Evolutionary conservation across 306 rosid species (phyloP), one percentile per base, ranked within the genome.

Genomic region (Fragaria vesca): DNA sequence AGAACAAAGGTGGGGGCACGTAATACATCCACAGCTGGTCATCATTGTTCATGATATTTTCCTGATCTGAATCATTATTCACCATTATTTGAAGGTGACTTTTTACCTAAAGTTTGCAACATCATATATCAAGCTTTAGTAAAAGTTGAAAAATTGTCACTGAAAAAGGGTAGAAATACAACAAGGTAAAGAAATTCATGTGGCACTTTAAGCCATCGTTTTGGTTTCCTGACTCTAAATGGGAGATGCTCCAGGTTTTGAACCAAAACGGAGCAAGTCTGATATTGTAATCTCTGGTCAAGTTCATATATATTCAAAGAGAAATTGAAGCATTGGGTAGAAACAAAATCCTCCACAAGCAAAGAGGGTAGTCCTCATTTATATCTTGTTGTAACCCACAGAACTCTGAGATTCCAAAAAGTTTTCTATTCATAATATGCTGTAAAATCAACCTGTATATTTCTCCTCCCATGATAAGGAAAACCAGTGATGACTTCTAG

Each of bases 401-500:
- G 26, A 66, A 36, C 12, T 8, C 26, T 34, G 47, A 4, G 48
- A 66, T 17, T 36, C 47, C 15, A 40, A 66, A 36, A 66, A 9
- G 71, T 4, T 20, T 66, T 38, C 15, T 66, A 18, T 66, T 20
- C 15, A 66, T 75, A 30, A 45, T 42, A 45, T 28, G 32, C 78
- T 28, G 58, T 43, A 61, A 30, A 45, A 61, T 11, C 12, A 75
- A 28, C 60, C 15, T 1, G 68, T 74, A 61, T 74, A 46, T 52
- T 34, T 52, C 66, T 75, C 79, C 72, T 42, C 80, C 70, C 80
- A 76, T 17, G 51, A 3, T 43, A 30, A 69, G 46, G 18, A 28
- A 38, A 72, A 74, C 36, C 28, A 63, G 73, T 43, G 62, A 79
- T 46, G 76, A 80, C 69, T 76, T 76, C 78, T 74, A 82, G 79